These are phyloP conservation scores for Botrytis fabae DNA, from an alignment of 2,329 filamentous ascomycete genomes.

Conservation along the genomic window DNA sequence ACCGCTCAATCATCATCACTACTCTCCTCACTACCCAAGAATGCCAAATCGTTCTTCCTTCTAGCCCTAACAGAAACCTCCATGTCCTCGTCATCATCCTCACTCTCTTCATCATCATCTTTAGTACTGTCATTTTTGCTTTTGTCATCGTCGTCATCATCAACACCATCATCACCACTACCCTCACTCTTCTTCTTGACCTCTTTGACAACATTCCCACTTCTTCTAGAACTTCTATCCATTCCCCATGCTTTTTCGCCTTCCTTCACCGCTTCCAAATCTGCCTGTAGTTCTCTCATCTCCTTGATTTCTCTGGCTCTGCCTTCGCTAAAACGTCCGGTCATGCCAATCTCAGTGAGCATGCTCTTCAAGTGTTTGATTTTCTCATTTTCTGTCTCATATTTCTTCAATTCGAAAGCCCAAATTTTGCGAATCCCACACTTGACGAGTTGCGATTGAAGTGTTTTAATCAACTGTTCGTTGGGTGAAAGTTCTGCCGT, in stretches of 20 bases:
- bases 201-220: conserved; percentile 30
- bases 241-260: conserved; percentile 78
- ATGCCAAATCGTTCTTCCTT: conserved; percentile 54
- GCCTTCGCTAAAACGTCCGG: conserved; percentile 80
- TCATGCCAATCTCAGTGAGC: conserved; percentile 83
- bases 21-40: conserved; percentile 69
- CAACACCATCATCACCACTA: conserved; percentile 38
- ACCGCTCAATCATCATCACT: conserved; percentile 33
- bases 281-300: conserved; percentile 76
- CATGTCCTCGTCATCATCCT: conserved; percentile 35
- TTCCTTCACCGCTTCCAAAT: conserved; percentile 81
- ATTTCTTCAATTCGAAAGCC: conserved; percentile 78
- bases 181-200: conserved; percentile 28
- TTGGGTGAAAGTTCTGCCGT: conserved; percentile 54
- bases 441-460: conserved; percentile 84
- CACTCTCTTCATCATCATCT: conserved; percentile 29
- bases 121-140: conserved; percentile 22
- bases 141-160: conserved; percentile 16
- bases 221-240: conserved; percentile 42
- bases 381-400: conserved; percentile 73
- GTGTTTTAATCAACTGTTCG: conserved; percentile 79
- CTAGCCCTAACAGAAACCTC: conserved; percentile 18
- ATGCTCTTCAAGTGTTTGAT: conserved; percentile 77
- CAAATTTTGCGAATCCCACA: conserved; percentile 93
- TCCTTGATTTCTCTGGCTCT: conserved; percentile 88